A percentile compares a stretch with the other conserved stretches of the same genome.
Conservation (phyloP, 1,139 yeast species). For the Pichia norvegensis region DNA sequence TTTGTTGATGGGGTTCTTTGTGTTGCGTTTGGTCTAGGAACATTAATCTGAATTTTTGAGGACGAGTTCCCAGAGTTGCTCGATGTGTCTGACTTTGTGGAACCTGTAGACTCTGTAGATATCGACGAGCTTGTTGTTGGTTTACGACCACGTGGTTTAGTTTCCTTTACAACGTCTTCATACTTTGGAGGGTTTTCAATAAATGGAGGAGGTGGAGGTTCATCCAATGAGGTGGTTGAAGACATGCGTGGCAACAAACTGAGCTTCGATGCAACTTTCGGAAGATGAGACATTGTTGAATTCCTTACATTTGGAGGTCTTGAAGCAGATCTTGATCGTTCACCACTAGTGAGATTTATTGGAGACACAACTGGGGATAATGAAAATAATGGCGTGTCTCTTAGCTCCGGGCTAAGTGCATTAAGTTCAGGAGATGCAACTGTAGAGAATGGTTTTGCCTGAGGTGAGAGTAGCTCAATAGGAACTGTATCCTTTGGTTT, state of each 20-base stretch:
- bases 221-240: conserved; percentile 16
- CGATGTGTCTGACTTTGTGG: conserved; percentile 2
- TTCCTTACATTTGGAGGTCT: conserved; percentile 4
- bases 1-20: conserved; percentile 1
- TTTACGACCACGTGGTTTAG: conserved; percentile 2
- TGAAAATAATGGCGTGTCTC: conserved; percentile 12
- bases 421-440: conserved; percentile 25
- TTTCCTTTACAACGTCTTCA: conserved; percentile 23
- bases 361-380: conserved; percentile 14
- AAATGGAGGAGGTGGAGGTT: conserved; percentile 31
- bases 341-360: not conserved
- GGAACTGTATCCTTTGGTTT: conserved; percentile 41
- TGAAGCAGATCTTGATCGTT: conserved; percentile 7
- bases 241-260: conserved; percentile 9
- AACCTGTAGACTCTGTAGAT: conserved; percentile 6
- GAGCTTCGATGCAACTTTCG: conserved; percentile 5
- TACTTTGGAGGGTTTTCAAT: conserved; percentile 30
- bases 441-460: conserved; percentile 31
- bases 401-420: conserved; percentile 24
- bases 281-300: conserved; percentile 7
- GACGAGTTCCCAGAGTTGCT: conserved; percentile 2
- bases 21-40: conserved; percentile 9
- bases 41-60: not conserved
- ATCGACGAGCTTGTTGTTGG: conserved; percentile 3
- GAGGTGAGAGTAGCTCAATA: conserved; percentile 42